These are phyloP conservation scores for Termitomyces sp. DNA, from an alignment of 768 basidiomycete species.

Conservation along the genomic window DNA sequence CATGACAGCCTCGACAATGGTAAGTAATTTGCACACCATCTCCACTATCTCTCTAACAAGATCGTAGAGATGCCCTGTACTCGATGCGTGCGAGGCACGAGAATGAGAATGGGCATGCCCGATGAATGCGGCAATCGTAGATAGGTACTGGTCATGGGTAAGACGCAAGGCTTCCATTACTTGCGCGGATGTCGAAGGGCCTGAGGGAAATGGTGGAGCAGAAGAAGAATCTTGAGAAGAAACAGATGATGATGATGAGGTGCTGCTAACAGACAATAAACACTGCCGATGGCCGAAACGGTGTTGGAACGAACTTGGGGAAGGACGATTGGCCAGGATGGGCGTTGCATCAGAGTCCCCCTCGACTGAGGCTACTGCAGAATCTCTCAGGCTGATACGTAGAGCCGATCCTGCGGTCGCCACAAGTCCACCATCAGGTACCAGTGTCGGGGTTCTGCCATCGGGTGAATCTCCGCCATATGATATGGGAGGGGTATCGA, in stretches of 20 bases:
- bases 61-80: conserved; percentile 91
- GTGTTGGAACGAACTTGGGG: conserved; percentile 19
- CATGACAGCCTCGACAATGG: conserved; percentile 86
- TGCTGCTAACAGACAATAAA: conserved; percentile 58
- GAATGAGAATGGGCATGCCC: conserved; percentile 95
- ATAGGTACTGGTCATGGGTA: conserved; percentile 87
- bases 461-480: conserved; percentile 21
- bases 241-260: conserved; percentile 57
- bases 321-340: conserved; percentile 26
- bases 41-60: conserved; percentile 94
- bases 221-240: conserved; percentile 58
- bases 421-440: conserved; percentile 16
- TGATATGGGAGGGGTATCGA: conserved; percentile 21
- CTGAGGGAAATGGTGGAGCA: conserved; percentile 61
- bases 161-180: conserved; percentile 72
- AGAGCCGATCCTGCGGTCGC: conserved; percentile 25
- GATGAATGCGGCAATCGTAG: conserved; percentile 95
- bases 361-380: conserved; percentile 18
- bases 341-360: conserved; percentile 31
- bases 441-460: conserved; percentile 28
- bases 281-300: conserved; percentile 37
- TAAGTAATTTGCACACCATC: conserved; percentile 85
- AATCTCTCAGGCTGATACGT: conserved; percentile 40
- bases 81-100: conserved; percentile 84
- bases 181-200: conserved; percentile 62